Conservation (phyloP, 805 yeast genomes). For the Hanseniaspora meyeri region DNA sequence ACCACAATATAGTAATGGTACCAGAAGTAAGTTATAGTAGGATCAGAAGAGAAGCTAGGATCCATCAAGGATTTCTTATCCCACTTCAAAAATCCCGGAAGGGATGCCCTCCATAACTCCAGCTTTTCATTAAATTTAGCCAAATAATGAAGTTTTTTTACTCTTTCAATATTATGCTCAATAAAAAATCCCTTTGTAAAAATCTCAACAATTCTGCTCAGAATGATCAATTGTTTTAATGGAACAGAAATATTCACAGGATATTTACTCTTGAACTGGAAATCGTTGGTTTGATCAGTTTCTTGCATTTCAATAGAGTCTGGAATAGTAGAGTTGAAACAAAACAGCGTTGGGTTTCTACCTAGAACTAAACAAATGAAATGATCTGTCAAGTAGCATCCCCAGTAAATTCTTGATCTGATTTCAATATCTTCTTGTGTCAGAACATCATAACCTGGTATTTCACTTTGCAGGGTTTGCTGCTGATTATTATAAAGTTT, state of each 20-base stretch:
- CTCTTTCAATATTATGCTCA: slow-evolving; percentile 22
- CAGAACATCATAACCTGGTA: slow-evolving; percentile 23
- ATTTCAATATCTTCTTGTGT: slow-evolving; percentile 43
- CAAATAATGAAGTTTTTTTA: slow-evolving; percentile 29
- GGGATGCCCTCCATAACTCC: slow-evolving; percentile 37
- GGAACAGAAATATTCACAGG: slow-evolving; percentile 27
- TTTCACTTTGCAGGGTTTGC: neutral
- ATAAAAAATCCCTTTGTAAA: slow-evolving; percentile 28
- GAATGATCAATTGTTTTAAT: slow-evolving; percentile 34
- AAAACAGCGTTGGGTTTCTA: slow-evolving; percentile 42
- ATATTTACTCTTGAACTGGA: slow-evolving; percentile 30
- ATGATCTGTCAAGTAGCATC: slow-evolving; percentile 52
- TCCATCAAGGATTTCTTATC: slow-evolving; percentile 29
- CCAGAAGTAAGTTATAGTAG: slow-evolving; percentile 40
- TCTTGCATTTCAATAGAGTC: slow-evolving; percentile 50
- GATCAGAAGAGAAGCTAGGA: slow-evolving; percentile 37
- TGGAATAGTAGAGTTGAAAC: slow-evolving; percentile 47
- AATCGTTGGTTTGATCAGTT: slow-evolving; percentile 51
- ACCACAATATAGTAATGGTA: slow-evolving; percentile 47
- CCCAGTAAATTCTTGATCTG: slow-evolving; percentile 54
- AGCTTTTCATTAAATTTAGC: slow-evolving; percentile 38
- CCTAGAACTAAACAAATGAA: slow-evolving; percentile 49
- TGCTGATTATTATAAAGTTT: slow-evolving; percentile 15
- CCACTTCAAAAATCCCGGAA: slow-evolving; percentile 44
- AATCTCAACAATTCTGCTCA: slow-evolving; percentile 30